Evolutionary conservation across 2,329 filamentous ascomycete genomes (phyloP), one percentile per base, ranked within the genome.

Genomic region (Neonectria ditissima): DNA sequence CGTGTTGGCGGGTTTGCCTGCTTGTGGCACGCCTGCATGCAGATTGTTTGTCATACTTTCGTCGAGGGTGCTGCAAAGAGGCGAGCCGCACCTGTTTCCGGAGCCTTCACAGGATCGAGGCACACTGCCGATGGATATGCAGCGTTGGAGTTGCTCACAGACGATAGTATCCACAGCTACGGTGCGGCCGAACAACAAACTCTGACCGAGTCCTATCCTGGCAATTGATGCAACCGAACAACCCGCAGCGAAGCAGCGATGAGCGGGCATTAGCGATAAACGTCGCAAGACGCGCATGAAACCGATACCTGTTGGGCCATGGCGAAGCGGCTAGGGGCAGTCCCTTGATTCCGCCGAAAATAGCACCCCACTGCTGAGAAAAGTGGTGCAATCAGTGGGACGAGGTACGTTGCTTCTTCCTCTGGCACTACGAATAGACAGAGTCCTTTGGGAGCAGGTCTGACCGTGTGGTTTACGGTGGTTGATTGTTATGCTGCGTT

Each of bases 291-390:
- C 50, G 50, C 44, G 43, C 60, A 63, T 63, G 60, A 59, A 58
- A 63, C 48, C 34, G 45, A 62, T 24, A 43, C 37, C 54, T 34
- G 56, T 14, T 50, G 32, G 20, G 32, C 30, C 45, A 43, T 41
- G 39, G 11, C 28, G 34, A 59, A 28, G 51, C 53, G 64, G 59
- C 52, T 51, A 50, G 44, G 63, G 55, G 50, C 44, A 57, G 53
- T 44, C 22, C 34, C 52, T 44, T 48, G 28, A 70, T 62, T 62
- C 48, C 58, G 44, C 68, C 70, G 68, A 69, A 62, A 73, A 68
- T 68, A 72, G 53, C 61, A 68, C 65, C 69, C 65, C 63, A 62
- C 62, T 30, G 45, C 32, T 51, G 43, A 37, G 58, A 59, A 63
- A 66, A 57, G 62, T 48, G 45, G 59, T 57, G 44, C 61, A 54